phyloP scores from a whole-genome alignment of 1,284 basidiomycete species.

The Tetrapyrgos nigripes region DNA sequence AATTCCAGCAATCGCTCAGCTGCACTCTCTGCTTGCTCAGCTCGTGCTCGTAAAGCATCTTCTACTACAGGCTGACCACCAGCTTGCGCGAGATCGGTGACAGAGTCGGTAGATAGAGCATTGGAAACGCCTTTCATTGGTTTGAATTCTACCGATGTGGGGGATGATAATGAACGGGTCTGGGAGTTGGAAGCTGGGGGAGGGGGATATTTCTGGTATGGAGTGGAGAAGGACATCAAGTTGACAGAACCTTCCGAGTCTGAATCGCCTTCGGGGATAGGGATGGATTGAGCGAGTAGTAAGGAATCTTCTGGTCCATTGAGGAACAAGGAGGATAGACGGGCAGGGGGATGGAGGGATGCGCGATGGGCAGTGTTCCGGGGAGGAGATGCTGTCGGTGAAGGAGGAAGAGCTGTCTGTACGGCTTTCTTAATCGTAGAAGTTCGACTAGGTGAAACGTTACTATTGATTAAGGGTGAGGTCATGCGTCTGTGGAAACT shows the following conservation, averaged over 20 bases:
- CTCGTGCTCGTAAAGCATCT: slow-evolving; percentile 83
- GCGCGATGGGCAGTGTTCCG: slow-evolving; percentile 24
- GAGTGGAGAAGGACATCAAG: slow-evolving; percentile 74
- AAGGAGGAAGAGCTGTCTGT: slow-evolving; percentile 50
- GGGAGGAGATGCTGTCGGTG: slow-evolving; percentile 20
- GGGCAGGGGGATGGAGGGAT: slow-evolving; percentile 25
- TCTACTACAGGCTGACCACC: slow-evolving; percentile 68
- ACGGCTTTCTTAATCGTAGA: slow-evolving; percentile 51
- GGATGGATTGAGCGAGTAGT: slow-evolving; percentile 70
- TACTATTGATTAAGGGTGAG: slow-evolving; percentile 53
- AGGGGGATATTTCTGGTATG: slow-evolving; percentile 58
- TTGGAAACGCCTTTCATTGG: slow-evolving; percentile 53
- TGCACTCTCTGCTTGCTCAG: slow-evolving; percentile 88
- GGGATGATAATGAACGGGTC: slow-evolving; percentile 55
- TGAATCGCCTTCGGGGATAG: slow-evolving; percentile 74
- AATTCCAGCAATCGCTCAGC: slow-evolving; percentile 83
- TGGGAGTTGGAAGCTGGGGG: slow-evolving; percentile 34
- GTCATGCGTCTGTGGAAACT: slow-evolving; percentile 54
- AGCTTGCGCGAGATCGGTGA: slow-evolving; percentile 41
- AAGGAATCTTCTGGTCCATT: slow-evolving; percentile 64
- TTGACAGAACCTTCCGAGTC: slow-evolving; percentile 69
- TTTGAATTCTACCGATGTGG: slow-evolving; percentile 58
- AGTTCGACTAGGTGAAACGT: slow-evolving; percentile 28
- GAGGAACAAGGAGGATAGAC: slow-evolving; percentile 44
- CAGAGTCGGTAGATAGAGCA: slow-evolving; percentile 61